phyloP scores from a whole-genome alignment of 2,329 filamentous ascomycete species.

The Apiospora phragmitis region DNA sequence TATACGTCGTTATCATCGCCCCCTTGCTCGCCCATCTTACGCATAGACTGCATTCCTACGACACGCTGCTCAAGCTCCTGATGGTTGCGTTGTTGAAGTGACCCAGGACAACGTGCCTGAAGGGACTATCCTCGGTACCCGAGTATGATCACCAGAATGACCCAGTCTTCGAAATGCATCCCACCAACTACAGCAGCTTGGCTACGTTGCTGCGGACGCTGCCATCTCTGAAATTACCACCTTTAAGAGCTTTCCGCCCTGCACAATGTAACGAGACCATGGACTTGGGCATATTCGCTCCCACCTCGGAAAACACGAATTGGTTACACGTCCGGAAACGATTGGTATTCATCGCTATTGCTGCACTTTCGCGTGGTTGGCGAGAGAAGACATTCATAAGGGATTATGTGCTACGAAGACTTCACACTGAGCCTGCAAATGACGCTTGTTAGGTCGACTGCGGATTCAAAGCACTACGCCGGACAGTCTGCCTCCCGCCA shows the following conservation, averaged over 20 bases:
- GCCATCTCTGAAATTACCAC: not conserved
- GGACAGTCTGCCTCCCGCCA: not conserved
- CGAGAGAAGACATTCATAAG: not conserved
- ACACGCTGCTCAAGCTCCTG: not conserved
- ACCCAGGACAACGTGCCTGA: not conserved
- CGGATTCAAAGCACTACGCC: not conserved
- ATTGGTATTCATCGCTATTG: not conserved
- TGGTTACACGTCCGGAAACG: not conserved
- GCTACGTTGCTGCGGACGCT: not conserved
- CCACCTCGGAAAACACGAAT: not conserved
- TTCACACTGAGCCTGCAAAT: not conserved
- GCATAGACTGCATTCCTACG: not conserved
- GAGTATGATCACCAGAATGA: not conserved
- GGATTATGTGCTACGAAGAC: not conserved
- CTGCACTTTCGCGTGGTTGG: not conserved
- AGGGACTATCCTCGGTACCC: not conserved
- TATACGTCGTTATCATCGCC: not conserved
- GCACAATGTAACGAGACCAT: not conserved
- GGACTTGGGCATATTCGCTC: not conserved
- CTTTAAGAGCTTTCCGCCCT: not conserved
- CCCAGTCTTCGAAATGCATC: not conserved
- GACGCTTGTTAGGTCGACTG: not conserved
- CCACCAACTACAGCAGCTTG: not conserved
- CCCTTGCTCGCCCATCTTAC: too few species aligned
- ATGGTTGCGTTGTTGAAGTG: not conserved